Conservation (phyloP, 805 yeast genomes). For the Hermanozyma aechmeae region DNA sequence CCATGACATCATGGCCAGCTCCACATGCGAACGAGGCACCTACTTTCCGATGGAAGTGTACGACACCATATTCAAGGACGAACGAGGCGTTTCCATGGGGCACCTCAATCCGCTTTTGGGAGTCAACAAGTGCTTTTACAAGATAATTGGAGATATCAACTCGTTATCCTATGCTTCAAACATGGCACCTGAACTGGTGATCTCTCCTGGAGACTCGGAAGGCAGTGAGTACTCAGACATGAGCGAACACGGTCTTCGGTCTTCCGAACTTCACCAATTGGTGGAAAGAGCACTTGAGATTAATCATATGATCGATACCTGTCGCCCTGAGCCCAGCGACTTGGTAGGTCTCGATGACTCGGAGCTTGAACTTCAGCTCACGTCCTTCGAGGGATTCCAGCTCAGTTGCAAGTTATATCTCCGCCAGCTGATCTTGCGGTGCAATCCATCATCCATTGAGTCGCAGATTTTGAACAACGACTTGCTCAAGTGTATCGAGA, state of each 20-base stretch:
- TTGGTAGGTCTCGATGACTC: slow-evolving; percentile 28
- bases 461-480: slow-evolving; percentile 50
- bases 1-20: slow-evolving; percentile 65
- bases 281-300: too few relatives aligned
- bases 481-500: slow-evolving; percentile 47
- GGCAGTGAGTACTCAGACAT: too few relatives aligned
- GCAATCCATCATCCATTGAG: slow-evolving; percentile 55
- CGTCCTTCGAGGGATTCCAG: slow-evolving; percentile 65
- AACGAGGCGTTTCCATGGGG: slow-evolving; percentile 24
- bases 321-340: slow-evolving; percentile 45
- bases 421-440: slow-evolving; percentile 51
- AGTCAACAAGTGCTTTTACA: slow-evolving; percentile 58
- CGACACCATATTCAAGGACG: slow-evolving; percentile 37
- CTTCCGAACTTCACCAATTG: too few relatives aligned
- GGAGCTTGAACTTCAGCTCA: slow-evolving; percentile 58
- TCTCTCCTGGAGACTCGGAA: too few relatives aligned
- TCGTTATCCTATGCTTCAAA: slow-evolving; percentile 49
- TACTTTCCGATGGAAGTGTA: slow-evolving; percentile 58
- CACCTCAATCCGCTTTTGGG: slow-evolving; percentile 66
- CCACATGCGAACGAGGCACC: slow-evolving; percentile 50
- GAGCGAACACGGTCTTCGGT: too few relatives aligned
- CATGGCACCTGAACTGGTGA: too few relatives aligned
- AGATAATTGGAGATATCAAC: slow-evolving; percentile 59
- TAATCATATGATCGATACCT: too few relatives aligned
- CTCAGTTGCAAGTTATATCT: slow-evolving; percentile 59